These are phyloP conservation scores for Postia placenta DNA, from an alignment of 768 basidiomycete species.

Conservation along the genomic window DNA sequence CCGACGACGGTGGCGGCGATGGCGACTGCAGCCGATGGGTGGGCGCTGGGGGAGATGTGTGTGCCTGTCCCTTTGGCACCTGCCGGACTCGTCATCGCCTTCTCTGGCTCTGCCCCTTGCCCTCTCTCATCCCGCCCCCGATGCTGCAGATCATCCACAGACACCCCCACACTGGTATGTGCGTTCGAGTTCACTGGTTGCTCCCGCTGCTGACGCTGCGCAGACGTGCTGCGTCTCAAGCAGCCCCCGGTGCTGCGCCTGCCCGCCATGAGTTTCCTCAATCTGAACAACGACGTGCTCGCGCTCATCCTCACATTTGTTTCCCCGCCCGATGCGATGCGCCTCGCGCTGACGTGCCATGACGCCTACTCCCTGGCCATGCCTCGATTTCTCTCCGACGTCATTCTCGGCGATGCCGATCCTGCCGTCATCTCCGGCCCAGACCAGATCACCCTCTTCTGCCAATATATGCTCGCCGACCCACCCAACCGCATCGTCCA, in stretches of 20 bases:
- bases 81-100: not conserved
- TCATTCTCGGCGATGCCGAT: conserved; percentile 9
- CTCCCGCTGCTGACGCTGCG: too few species aligned
- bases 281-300: conserved; percentile 8
- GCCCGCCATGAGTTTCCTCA: not conserved
- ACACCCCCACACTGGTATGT: not conserved
- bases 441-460: conserved; percentile 14
- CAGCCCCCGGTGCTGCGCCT: not conserved
- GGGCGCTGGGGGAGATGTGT: not conserved
- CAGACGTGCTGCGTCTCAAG: not conserved
- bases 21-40: not conserved
- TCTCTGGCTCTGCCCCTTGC: not conserved
- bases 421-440: conserved; percentile 5
- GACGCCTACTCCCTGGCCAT: conserved; percentile 13
- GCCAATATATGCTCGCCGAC: conserved; percentile 10
- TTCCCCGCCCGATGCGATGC: conserved; percentile 8
- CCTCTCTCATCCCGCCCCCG: not conserved
- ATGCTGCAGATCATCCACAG: not conserved
- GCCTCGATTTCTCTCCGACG: conserved; percentile 14
- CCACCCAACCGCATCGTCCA: conserved; percentile 7
- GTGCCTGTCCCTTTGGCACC: not conserved
- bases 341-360: conserved; percentile 13
- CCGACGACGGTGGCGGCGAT: not conserved
- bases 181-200: not conserved
- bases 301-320: conserved; percentile 3